Evolutionary conservation across 768 basidiomycete genomes (phyloP), one percentile per base, ranked within the genome.

Genomic region (Boletus patriciae): DNA sequence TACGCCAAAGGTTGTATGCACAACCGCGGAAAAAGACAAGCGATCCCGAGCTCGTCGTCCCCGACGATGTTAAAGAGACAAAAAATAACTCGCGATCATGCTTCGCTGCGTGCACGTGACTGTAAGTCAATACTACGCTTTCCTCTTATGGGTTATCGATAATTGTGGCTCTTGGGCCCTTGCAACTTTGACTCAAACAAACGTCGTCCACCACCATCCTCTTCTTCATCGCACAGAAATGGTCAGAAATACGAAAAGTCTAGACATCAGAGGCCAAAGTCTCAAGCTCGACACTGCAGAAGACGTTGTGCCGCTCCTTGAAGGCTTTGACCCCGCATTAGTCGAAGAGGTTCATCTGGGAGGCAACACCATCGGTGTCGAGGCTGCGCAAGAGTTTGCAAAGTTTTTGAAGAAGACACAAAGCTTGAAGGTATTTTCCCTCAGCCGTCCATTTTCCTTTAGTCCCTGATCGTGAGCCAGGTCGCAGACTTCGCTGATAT

Each of bases 401-500:
- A 87, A 87, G 54, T 89, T 91, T 53, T 76, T 98, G 52, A 76
- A 81, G 57, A 83, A 82, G 67, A 84, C 92, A 25, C 76, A 80
- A 37, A 74, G 72, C 2, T 73, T 98, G 47, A 88, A 86, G 81
- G 95, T 92, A 58, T 69, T 8, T 31, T 36, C 13, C 43, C 8
- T 44, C 5, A 7, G 4, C 5, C 4, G 1, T 50, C 3, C 12
- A 7, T 23, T 2, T 16, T 18, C 29, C 50, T 34, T 29, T 37
- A n/a, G 40, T 54, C 43, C 31, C 52, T 59, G 50, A 62, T 43
- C 29, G 34, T 52, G 41, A 49, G n/a, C 37, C 25, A 98, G 97
- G 77, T 96, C 57, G 96, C 95, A 63, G 88, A 98, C 77, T 91
- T 98, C 62, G 90, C 93, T 31, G 96, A 98, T 75, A 95, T 99